Evolutionary conservation across 192 early-diverging fungal genomes (phyloP), one percentile per base, ranked within the genome.

Genomic region (Podila verticillata): DNA sequence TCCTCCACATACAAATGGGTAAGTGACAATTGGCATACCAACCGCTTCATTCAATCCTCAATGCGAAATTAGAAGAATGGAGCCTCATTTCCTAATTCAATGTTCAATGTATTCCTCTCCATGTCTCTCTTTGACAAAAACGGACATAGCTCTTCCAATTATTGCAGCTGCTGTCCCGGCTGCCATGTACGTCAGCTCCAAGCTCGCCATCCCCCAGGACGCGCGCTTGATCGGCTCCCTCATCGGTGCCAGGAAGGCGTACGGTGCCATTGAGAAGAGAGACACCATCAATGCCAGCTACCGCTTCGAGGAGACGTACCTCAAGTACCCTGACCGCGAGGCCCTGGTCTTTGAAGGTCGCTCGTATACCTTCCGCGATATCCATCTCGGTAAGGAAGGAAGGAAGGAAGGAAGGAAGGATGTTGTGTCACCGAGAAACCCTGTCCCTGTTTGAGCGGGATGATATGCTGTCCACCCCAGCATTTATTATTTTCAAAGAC

Each of bases 331-430:
- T 6, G 51, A 85, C 30, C 67, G 66, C 10, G 82, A 82, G 22
- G 82, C 74, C 10, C 20, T 88, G 32, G 65, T 86, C 17, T 88
- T 88, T 77, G 83, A 88, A 66, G 85, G 82, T 44, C 71, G 74
- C 58, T 70, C 68, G 36, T 88, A 84, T 39, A 84, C 83, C 0
- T 88, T 62, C 63, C 79, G 72, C 24, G 78, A 88, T 7, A 64
- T 84, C 30, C 75, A 88, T 36, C 78, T 71, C 62, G 82, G 85
- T 86, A 84, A 60, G 73, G 2, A 8, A 20, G 4, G 24, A 28
- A 32, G 30, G 57, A 26, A 28, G 73, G 2, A 8, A 20, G 4
- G 24, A 28, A 32, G 30, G 57, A 26, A 28, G n/a, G 12, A 44
- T 44, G 13, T 17, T 15, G 15, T 44, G 39, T 44, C 0, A 15